A percentile compares a stretch with the other conserved stretches of the same genome.
Evolutionary conservation across 2,329 filamentous ascomycete genomes (phyloP).

Genomic region (Tolypocladium ophioglossoides): DNA sequence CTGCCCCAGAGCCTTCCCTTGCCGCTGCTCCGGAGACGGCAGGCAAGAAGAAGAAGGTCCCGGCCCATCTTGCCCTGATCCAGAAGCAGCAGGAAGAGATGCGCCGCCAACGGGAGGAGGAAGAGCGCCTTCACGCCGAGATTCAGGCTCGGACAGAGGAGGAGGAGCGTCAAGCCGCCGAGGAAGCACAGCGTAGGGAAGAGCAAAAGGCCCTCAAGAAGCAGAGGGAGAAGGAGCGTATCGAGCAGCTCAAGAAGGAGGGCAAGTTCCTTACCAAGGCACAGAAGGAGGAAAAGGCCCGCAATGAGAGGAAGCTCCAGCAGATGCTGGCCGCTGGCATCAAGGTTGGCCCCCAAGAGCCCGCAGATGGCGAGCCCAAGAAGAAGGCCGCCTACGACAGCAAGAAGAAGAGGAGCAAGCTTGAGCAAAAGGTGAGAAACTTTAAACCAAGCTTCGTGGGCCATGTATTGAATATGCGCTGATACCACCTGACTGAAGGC

Average conservation of each 20-base stretch:
- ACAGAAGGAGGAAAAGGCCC: conserved; percentile 71
- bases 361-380: conserved; percentile 51
- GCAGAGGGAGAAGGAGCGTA: conserved; percentile 76
- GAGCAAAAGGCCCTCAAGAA: conserved; percentile 71
- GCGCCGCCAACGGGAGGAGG: conserved; percentile 55
- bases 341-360: conserved; percentile 53
- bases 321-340: conserved; percentile 75
- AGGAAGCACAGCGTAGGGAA: conserved; percentile 59
- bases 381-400: conserved; percentile 68
- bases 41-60: conserved; percentile 81
- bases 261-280: conserved; percentile 81
- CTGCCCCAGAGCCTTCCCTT: conserved; percentile 32
- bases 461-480: background rate
- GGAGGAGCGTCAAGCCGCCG: conserved; percentile 50
- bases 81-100: conserved; percentile 78
- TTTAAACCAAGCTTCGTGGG: conserved; percentile 1
- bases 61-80: conserved; percentile 58
- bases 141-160: conserved; percentile 56
- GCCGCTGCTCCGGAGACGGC: conserved; percentile 37
- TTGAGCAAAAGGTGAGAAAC: conserved; percentile 37
- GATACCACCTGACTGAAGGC: conserved; percentile 28
- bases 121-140: conserved; percentile 48
- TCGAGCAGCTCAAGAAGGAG: conserved; percentile 80
- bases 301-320: conserved; percentile 69
- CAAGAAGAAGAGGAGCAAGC: conserved; percentile 66